Evolutionary conservation across 495 filamentous ascomycete genomes (phyloP).

Genomic region (Podospora appendiculata): DNA sequence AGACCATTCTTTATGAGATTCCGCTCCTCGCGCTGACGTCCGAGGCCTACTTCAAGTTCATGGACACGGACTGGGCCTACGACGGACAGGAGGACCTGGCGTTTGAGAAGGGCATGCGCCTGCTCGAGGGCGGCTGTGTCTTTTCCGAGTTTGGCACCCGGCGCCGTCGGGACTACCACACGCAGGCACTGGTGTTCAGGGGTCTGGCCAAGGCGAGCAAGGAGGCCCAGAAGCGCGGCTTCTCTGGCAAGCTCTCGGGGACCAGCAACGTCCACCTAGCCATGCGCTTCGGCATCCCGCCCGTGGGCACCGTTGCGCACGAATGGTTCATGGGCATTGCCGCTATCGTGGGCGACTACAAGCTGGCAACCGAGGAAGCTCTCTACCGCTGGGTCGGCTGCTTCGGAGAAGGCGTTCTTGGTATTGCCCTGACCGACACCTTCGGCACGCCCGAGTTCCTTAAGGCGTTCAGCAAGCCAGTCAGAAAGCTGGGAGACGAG

Average conservation of each 20-base stretch:
- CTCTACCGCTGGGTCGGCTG: conserved; percentile 83
- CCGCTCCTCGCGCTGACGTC: conserved; percentile 85
- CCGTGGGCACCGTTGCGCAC: conserved; percentile 91
- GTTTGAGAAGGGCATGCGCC: conserved; percentile 60
- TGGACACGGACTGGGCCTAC: conserved; percentile 82
- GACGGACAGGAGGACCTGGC: conserved; percentile 79
- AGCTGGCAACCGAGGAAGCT: conserved; percentile 71
- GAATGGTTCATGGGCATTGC: conserved; percentile 99
- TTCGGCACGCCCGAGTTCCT: conserved; percentile 92
- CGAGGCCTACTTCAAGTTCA: conserved; percentile 95
- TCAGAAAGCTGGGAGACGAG: conserved; percentile 22
- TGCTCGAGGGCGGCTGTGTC: conserved; percentile 75
- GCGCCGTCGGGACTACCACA: conserved; percentile 80
- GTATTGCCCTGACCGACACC: conserved; percentile 94
- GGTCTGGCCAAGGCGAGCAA: conserved; percentile 68
- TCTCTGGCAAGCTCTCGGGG: conserved; percentile 66
- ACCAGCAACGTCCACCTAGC: conserved; percentile 97
- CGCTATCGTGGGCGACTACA: conserved; percentile 81
- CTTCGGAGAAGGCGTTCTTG: conserved; percentile 84
- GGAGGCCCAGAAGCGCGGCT: conserved; percentile 53
- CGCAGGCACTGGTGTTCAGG: conserved; percentile 86
- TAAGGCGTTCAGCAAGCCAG: conserved; percentile 64
- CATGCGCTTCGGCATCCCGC: conserved; percentile 74
- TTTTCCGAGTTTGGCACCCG: conserved; percentile 93
- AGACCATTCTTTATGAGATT: conserved; percentile 97